A percentile compares a stretch with the other conserved stretches of the same genome.
phyloP scores from a whole-genome alignment of 83 land plant genomes.

The Larix sibirica region DNA sequence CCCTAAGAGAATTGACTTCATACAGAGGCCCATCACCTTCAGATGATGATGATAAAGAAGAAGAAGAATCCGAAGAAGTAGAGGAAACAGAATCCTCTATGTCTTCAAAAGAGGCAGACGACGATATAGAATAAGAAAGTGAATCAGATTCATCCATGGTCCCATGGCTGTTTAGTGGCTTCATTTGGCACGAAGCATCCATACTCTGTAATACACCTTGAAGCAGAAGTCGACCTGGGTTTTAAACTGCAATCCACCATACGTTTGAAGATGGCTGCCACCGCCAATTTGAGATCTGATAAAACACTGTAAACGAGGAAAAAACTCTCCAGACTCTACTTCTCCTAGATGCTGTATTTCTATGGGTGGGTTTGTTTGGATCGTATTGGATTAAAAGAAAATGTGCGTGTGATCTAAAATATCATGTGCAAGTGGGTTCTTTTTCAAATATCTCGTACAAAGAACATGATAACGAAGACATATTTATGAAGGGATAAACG shows the following conservation, averaged over 20 bases:
- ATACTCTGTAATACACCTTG: conserved; percentile 9
- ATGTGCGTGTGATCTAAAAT: not conserved
- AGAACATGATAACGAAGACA: not conserved
- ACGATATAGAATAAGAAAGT: not conserved
- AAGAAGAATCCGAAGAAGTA: not conserved
- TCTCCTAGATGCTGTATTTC: not conserved
- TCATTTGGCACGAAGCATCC: conserved; percentile 15
- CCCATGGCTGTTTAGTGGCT: conserved; percentile 13
- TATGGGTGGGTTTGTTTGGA: not conserved
- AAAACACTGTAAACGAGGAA: too few species aligned
- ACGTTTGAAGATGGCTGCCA: conserved; percentile 8
- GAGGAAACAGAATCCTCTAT: not conserved
- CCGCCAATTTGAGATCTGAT: not conserved
- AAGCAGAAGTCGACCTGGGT: conserved; percentile 1
- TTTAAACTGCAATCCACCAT: conserved; percentile 7
- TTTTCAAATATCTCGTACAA: not conserved
- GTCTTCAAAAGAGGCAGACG: not conserved
- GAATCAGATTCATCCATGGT: conserved; percentile 17
- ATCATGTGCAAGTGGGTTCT: not conserved
- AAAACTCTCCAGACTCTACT: too few species aligned
- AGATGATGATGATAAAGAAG: not conserved
- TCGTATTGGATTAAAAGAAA: not conserved
- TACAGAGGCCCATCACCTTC: conserved; percentile 10
- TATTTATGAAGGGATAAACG: not conserved
- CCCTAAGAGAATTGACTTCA: conserved; percentile 10